Percentiles rank a stretch among this genome's conserved stretches.
These are phyloP conservation scores for Nemania diffusa DNA, from an alignment of 2,329 filamentous ascomycete genomes.

Conservation along the genomic window DNA sequence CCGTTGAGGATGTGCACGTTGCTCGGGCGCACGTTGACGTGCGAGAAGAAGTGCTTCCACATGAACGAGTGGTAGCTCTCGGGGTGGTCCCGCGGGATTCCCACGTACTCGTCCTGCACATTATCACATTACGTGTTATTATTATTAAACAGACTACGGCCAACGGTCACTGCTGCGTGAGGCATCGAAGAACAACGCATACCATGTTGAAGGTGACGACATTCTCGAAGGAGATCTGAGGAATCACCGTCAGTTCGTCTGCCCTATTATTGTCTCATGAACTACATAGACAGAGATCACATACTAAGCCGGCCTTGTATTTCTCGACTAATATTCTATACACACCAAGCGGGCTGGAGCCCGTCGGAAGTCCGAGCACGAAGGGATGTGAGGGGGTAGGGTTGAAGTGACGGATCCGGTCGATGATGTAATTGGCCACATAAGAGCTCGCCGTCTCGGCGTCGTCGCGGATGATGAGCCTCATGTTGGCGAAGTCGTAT, in stretches of 20 bases:
- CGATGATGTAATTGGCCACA: slow-evolving; percentile 84
- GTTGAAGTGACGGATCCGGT: slow-evolving; percentile 80
- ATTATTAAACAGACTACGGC: neutral
- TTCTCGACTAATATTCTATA: slow-evolving; percentile 79
- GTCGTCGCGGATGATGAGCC: slow-evolving; percentile 84
- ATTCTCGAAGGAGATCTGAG: slow-evolving; percentile 82
- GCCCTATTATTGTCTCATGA: neutral
- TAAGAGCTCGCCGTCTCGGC: slow-evolving; percentile 75
- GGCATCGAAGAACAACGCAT: slow-evolving; percentile 42
- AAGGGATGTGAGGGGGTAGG: slow-evolving; percentile 80
- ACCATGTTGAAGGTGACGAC: slow-evolving; percentile 94
- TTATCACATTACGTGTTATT: slow-evolving; percentile 18
- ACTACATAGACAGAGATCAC: slow-evolving; percentile 28
- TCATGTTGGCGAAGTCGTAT: slow-evolving; percentile 63
- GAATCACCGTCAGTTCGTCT: slow-evolving; percentile 48
- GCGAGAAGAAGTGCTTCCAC: slow-evolving; percentile 92
- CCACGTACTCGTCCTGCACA: slow-evolving; percentile 86
- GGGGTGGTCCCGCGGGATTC: slow-evolving; percentile 82
- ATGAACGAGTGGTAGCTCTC: slow-evolving; percentile 93
- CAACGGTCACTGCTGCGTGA: neutral
- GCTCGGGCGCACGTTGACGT: slow-evolving; percentile 80
- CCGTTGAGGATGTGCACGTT: slow-evolving; percentile 89
- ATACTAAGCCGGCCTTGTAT: slow-evolving; percentile 72
- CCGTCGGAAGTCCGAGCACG: slow-evolving; percentile 84
- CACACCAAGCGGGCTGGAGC: slow-evolving; percentile 80